Percentiles rank a stretch among this genome's conserved stretches.
Evolutionary conservation across 169 alveolate genomes (phyloP).

Genomic region (Plasmodium malariae): DNA sequence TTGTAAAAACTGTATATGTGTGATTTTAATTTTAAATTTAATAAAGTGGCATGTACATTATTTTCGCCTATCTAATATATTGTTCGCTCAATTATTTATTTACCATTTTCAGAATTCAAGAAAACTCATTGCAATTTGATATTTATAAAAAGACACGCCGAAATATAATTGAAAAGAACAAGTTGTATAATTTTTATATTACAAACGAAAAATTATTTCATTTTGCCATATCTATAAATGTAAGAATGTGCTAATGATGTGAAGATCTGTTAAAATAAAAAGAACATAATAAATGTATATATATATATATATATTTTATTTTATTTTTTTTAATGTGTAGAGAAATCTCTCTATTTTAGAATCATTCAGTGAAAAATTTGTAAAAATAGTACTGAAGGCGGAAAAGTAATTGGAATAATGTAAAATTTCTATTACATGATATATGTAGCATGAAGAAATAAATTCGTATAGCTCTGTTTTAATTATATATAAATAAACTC

Average conservation of each 20-base stretch:
- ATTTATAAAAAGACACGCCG: conserved; percentile 8
- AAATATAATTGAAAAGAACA: conserved; percentile 24
- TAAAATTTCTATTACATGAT: background rate
- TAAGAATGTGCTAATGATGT: conserved; percentile 6
- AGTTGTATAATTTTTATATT: conserved; percentile 41
- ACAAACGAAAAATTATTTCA: conserved; percentile 32
- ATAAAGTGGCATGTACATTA: background rate
- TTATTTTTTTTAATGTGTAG: conserved; percentile 13
- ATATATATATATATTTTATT: conserved; percentile 1
- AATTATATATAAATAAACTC: background rate
- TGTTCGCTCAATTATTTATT: background rate
- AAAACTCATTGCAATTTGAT: conserved; percentile 9
- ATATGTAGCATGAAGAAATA: background rate
- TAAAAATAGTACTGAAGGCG: conserved; percentile 41
- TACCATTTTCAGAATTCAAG: conserved; percentile 40
- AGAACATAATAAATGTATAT: background rate
- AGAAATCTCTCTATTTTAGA: conserved; percentile 45
- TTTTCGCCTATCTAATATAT: background rate
- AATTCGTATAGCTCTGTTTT: background rate
- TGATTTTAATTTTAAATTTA: background rate
- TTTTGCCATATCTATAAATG: conserved; percentile 37
- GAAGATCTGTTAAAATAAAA: background rate
- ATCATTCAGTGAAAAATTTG: conserved; percentile 39
- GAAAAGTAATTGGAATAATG: conserved; percentile 31
- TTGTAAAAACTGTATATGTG: background rate